Base-by-base conservation (phyloP, 306 rosid species). In the Lupinus albus region DNA sequence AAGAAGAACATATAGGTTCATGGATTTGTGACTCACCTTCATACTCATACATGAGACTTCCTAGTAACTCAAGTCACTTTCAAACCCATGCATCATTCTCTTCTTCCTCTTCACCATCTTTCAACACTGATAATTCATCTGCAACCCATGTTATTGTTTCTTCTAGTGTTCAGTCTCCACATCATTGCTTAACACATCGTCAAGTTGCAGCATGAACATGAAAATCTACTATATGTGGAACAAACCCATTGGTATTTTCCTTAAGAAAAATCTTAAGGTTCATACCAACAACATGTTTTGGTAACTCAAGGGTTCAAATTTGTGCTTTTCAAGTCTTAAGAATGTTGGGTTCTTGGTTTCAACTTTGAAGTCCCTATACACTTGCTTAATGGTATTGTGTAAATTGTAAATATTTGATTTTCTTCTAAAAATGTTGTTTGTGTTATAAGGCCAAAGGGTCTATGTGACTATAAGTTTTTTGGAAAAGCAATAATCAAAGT, bases 1-100 rank as follows among this genome's bases (percentile, higher is more conserved):
- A 79, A 12, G 84, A 80, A 74, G 86, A 71, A 7, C 57, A 77
- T 5, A 49, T 85, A 2, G 85, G 83, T 41, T 84, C 96, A 12
- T 87, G 86, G 89, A 44, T 92, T 71, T 39, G 41, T 11, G 98
- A 89, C 5, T 89, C 96, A 0, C 95, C 98, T 64, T 81, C 89
- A 0, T 80, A 83, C 53, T 74, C 86, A 28, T 85, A 85, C 64
- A 67, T 58, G 76, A 74, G 89, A 63, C 89, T 85, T 57, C 77
- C 89, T 0, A 80, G 84, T 15, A 86, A 85, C 14, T 84, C 89
- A 0, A 84, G 80, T 11, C 56, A 68, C 58, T 68, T 79, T 68
- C 84, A 70, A 30, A 3, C 66, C 20, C 62, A 87, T 1, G 61
- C 70, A 59, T 64, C 71, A 0, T 38, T 59, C 8, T 66, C 76